Evolutionary conservation across 805 yeast species (phyloP).

Genomic region (Zygosaccharomyces siamensis): DNA sequence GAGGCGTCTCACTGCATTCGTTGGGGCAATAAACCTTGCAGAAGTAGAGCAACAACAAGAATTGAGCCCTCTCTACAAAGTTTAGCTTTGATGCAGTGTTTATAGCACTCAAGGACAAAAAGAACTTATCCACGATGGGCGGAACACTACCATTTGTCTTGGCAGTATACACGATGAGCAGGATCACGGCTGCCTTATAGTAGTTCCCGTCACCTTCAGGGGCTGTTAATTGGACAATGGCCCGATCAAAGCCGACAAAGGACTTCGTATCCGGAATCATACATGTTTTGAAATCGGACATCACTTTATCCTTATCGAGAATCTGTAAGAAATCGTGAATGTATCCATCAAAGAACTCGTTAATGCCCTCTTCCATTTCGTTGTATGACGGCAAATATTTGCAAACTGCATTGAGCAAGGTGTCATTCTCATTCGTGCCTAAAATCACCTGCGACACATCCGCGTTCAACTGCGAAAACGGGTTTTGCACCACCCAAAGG

Average conservation of each 20-base stretch:
- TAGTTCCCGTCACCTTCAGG: constrained; percentile 19
- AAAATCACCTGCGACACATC: background rate
- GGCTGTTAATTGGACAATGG: constrained; percentile 8
- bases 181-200: constrained; percentile 25
- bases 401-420: constrained; percentile 9
- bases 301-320: constrained; percentile 18
- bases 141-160: constrained; percentile 20
- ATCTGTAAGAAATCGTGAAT: constrained; percentile 17
- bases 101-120: constrained; percentile 20
- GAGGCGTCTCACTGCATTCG: constrained; percentile 23
- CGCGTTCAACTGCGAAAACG: constrained; percentile 3
- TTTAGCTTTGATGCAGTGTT: constrained; percentile 20
- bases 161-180: constrained; percentile 18
- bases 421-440: constrained; percentile 6
- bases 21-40: constrained; percentile 14
- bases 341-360: constrained; percentile 15
- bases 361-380: constrained; percentile 12
- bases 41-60: constrained; percentile 23
- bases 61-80: constrained; percentile 31
- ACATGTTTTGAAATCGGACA: constrained; percentile 14
- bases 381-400: constrained; percentile 14
- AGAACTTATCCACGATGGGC: constrained; percentile 15
- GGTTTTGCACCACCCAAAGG: constrained; percentile 14
- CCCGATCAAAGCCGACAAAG: constrained; percentile 5
- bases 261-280: constrained; percentile 7